These are phyloP conservation scores for Mesembryanthemum crystallinum DNA, from an alignment of 148 eudicot species.

Conservation along the genomic window DNA sequence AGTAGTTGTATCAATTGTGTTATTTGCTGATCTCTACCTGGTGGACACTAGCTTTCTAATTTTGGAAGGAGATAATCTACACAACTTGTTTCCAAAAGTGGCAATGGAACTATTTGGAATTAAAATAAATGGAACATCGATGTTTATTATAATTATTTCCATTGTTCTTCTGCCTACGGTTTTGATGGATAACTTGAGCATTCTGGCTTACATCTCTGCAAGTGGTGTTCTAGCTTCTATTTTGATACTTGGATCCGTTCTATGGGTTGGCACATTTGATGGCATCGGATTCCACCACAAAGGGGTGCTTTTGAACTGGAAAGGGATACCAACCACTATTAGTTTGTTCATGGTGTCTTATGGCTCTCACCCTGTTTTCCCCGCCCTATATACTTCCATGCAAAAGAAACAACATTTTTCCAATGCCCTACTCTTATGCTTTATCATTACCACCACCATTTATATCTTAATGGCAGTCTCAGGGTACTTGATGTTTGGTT, in stretches of 20 bases:
- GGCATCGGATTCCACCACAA: slow-evolving; percentile 51
- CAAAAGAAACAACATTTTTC: slow-evolving; percentile 48
- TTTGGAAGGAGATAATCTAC: slow-evolving; percentile 49
- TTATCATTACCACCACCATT: slow-evolving; percentile 25
- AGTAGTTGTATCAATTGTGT: slow-evolving; percentile 21
- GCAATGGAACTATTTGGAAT: background rate
- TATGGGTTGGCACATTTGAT: slow-evolving; percentile 47
- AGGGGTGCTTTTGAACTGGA: slow-evolving; percentile 37
- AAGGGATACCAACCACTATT: slow-evolving; percentile 48
- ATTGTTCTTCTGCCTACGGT: slow-evolving; percentile 50
- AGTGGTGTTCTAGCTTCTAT: slow-evolving; percentile 50
- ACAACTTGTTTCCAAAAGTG: slow-evolving; percentile 32
- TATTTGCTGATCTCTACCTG: slow-evolving; percentile 40
- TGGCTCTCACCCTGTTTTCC: slow-evolving; percentile 62
- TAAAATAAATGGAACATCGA: slow-evolving; percentile 31
- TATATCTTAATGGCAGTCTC: slow-evolving; percentile 38
- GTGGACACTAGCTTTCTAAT: slow-evolving; percentile 47
- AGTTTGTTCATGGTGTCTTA: slow-evolving; percentile 65
- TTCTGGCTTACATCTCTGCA: slow-evolving; percentile 52
- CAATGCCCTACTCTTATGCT: slow-evolving; percentile 32
- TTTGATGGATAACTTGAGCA: slow-evolving; percentile 44
- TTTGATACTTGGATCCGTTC: slow-evolving; percentile 35
- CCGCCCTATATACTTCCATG: slow-evolving; percentile 59
- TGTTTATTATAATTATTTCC: slow-evolving; percentile 38
- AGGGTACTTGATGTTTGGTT: slow-evolving; percentile 46